Evolutionary conservation across 2,329 filamentous ascomycete genomes (phyloP).

Genomic region (Penicillium frequentans): DNA sequence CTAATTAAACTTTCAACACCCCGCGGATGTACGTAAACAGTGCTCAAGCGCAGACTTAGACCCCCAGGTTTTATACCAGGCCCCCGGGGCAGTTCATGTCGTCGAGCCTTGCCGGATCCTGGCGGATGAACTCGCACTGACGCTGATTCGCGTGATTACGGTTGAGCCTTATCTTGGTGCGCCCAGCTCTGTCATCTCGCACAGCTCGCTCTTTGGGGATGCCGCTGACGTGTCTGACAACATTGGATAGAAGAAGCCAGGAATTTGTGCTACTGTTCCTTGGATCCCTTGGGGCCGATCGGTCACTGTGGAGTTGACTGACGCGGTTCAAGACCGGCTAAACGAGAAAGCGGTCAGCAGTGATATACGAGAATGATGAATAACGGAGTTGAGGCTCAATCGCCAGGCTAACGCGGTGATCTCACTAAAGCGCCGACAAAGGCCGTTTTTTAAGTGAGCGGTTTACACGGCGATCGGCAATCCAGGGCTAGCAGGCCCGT

Average conservation of each 20-base stretch:
- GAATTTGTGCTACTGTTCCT: background rate
- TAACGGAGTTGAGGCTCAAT: background rate
- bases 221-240: conserved; percentile 17
- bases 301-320: background rate
- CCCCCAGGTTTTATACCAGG: background rate
- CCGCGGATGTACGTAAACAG: background rate
- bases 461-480: background rate
- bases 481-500: background rate
- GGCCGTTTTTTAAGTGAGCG: background rate
- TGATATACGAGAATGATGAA: background rate
- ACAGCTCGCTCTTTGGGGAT: conserved; percentile 1
- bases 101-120: background rate
- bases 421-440: background rate
- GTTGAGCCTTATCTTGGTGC: background rate
- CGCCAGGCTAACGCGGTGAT: background rate
- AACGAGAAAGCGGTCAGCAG: background rate
- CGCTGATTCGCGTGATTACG: background rate
- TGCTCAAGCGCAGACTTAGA: background rate
- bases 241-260: background rate
- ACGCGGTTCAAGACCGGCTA: background rate
- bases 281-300: background rate
- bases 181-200: background rate
- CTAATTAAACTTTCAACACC: background rate
- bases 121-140: conserved; percentile 14
- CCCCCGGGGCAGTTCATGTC: background rate